These are phyloP conservation scores for Microdochium trichocladiopsis DNA, from an alignment of 2,329 filamentous ascomycete genomes.

Conservation along the genomic window DNA sequence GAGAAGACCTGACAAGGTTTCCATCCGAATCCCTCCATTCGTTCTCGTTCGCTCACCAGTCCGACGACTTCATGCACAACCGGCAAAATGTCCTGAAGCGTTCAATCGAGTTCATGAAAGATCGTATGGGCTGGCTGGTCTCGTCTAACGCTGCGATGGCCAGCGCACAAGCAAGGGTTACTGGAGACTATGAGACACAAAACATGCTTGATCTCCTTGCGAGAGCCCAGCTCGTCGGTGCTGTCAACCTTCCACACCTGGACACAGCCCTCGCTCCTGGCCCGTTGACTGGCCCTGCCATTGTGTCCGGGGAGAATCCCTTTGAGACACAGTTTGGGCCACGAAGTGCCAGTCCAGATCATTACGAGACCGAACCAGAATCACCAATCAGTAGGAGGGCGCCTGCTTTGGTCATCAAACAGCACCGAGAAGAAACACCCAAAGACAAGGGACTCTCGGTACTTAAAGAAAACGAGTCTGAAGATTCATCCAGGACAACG, in stretches of 20 bases:
- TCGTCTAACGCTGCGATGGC: conserved; percentile 68
- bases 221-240: conserved; percentile 70
- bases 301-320: conserved; percentile 66
- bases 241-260: conserved; percentile 50
- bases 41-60: conserved; percentile 95
- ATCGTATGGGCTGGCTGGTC: conserved; percentile 73
- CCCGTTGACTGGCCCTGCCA: conserved; percentile 74
- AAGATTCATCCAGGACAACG: conserved; percentile 45
- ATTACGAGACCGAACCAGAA: conserved; percentile 24
- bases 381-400: conserved; percentile 21
- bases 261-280: conserved; percentile 39
- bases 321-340: conserved; percentile 77
- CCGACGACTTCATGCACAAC: conserved; percentile 84
- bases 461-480: conserved; percentile 26
- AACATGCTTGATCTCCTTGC: conserved; percentile 85
- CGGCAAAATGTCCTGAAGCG: conserved; percentile 89
- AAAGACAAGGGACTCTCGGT: conserved; percentile 8
- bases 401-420: not conserved
- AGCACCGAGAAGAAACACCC: conserved; percentile 3
- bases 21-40: conserved; percentile 95
- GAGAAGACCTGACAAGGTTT: conserved; percentile 86
- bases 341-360: conserved; percentile 42
- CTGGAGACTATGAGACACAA: conserved; percentile 80
- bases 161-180: conserved; percentile 74
- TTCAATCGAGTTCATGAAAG: conserved; percentile 94